Percentiles rank a stretch among this genome's conserved stretches.
phyloP scores from a whole-genome alignment of 1,284 basidiomycete species.

The Cryptococcus sp. region DNA sequence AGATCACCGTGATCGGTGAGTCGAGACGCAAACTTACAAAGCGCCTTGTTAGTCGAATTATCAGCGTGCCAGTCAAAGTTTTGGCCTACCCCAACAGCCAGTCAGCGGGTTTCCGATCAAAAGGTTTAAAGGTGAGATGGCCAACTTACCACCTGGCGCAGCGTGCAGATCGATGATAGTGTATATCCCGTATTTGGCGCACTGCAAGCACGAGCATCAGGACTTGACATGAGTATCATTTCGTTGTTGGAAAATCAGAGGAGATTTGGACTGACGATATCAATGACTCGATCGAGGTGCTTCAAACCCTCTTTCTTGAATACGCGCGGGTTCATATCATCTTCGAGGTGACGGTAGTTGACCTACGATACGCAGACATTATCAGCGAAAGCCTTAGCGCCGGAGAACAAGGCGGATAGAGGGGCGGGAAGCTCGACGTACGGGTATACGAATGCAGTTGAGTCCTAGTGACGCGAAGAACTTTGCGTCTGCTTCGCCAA shows the following conservation, averaged over 20 bases:
- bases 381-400: background rate
- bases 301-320: slow-evolving; percentile 50
- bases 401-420: background rate
- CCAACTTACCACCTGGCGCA: slow-evolving; percentile 41
- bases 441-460: slow-evolving; percentile 64
- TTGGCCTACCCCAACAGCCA: slow-evolving; percentile 24
- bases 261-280: slow-evolving; percentile 27
- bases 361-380: slow-evolving; percentile 15
- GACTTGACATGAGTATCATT: background rate
- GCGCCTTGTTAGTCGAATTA: slow-evolving; percentile 40
- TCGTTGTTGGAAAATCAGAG: background rate
- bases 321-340: slow-evolving; percentile 47
- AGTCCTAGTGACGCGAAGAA: slow-evolving; percentile 68
- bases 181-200: slow-evolving; percentile 50
- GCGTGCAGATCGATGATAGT: slow-evolving; percentile 53
- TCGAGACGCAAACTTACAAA: slow-evolving; percentile 28
- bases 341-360: slow-evolving; percentile 51
- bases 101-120: background rate
- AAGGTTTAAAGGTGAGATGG: background rate
- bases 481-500: slow-evolving; percentile 66
- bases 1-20: background rate
- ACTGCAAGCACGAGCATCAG: slow-evolving; percentile 15
- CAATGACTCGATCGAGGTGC: slow-evolving; percentile 49
- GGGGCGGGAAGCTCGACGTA: too few species aligned
- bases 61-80: slow-evolving; percentile 53